Evolutionary conservation across 2,329 filamentous ascomycete species (phyloP).

Genomic region (Colletotrichum euphorbiae): DNA sequence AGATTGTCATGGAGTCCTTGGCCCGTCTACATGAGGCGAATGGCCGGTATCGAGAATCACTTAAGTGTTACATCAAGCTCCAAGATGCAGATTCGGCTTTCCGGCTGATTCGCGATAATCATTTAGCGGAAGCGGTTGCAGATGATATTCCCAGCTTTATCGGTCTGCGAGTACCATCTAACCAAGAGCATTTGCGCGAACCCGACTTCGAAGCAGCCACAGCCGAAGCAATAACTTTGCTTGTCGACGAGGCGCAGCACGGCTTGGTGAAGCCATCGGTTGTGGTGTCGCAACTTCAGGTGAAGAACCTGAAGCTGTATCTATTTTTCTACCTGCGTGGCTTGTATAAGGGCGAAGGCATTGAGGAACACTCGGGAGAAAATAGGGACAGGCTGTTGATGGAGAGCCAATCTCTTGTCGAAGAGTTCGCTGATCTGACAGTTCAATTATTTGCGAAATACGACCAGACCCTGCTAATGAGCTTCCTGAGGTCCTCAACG

Average conservation of each 20-base stretch:
- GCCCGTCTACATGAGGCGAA: conserved; percentile 87
- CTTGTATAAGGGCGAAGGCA: conserved; percentile 82
- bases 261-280: conserved; percentile 83
- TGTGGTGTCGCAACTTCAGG: conserved; percentile 82
- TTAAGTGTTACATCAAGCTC: conserved; percentile 88
- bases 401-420: conserved; percentile 77
- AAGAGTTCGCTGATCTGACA: conserved; percentile 87
- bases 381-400: conserved; percentile 67
- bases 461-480: conserved; percentile 83
- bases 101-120: conserved; percentile 84
- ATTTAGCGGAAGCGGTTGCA: conserved; percentile 87
- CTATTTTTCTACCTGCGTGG: conserved; percentile 92
- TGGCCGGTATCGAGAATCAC: conserved; percentile 83
- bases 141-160: conserved; percentile 94
- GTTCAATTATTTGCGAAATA: conserved; percentile 88
- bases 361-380: conserved; percentile 64
- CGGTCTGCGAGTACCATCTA: conserved; percentile 82
- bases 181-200: conserved; percentile 72
- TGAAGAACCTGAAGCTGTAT: conserved; percentile 76
- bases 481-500: conserved; percentile 86
- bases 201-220: conserved; percentile 83
- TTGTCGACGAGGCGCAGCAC: conserved; percentile 91
- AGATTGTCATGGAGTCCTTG: conserved; percentile 86
- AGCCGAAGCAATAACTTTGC: conserved; percentile 83
- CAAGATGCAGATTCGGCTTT: conserved; percentile 94